A percentile compares a stretch with the other conserved stretches of the same genome.
Evolutionary conservation across 2,329 filamentous ascomycete species (phyloP).

Genomic region (Allantophomopsis cytisporea): DNA sequence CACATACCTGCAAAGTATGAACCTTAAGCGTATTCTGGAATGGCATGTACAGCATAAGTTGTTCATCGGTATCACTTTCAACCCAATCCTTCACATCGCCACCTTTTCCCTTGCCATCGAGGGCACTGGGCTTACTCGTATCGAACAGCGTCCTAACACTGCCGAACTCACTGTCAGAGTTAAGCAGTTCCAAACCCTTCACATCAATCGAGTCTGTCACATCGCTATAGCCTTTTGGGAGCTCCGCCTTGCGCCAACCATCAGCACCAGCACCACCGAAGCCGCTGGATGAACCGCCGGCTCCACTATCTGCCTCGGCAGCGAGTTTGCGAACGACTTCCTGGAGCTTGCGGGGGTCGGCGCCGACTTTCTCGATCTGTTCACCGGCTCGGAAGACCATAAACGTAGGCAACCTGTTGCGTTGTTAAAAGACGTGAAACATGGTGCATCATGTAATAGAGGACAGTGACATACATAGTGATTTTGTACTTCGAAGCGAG

Average conservation of each 20-base stretch:
- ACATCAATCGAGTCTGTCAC: slow-evolving; percentile 73
- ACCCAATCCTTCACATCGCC: slow-evolving; percentile 62
- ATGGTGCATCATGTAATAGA: not conserved
- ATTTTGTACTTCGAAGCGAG: slow-evolving; percentile 63
- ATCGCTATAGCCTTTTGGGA: slow-evolving; percentile 72
- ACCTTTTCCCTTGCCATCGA: slow-evolving; percentile 40
- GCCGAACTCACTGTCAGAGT: slow-evolving; percentile 67
- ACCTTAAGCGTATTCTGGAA: slow-evolving; percentile 83
- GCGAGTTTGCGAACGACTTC: slow-evolving; percentile 58
- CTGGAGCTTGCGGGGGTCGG: slow-evolving; percentile 57
- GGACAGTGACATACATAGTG: slow-evolving; percentile 36
- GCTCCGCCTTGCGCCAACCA: slow-evolving; percentile 59
- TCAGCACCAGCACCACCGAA: slow-evolving; percentile 19
- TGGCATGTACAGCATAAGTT: slow-evolving; percentile 84
- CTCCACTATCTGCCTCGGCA: slow-evolving; percentile 39
- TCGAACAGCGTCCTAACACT: slow-evolving; percentile 63
- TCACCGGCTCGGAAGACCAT: slow-evolving; percentile 68
- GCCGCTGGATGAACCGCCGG: slow-evolving; percentile 14
- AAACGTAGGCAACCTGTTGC: slow-evolving; percentile 65
- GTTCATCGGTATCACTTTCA: slow-evolving; percentile 93
- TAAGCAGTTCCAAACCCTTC: slow-evolving; percentile 73
- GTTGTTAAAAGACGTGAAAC: not conserved
- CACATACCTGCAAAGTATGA: slow-evolving; percentile 57
- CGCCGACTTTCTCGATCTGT: slow-evolving; percentile 58
- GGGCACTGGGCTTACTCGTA: slow-evolving; percentile 46